Evolutionary conservation across 192 early-diverging fungal genomes (phyloP), one percentile per base, ranked within the genome.

Genomic region (Coemansia sp.): DNA sequence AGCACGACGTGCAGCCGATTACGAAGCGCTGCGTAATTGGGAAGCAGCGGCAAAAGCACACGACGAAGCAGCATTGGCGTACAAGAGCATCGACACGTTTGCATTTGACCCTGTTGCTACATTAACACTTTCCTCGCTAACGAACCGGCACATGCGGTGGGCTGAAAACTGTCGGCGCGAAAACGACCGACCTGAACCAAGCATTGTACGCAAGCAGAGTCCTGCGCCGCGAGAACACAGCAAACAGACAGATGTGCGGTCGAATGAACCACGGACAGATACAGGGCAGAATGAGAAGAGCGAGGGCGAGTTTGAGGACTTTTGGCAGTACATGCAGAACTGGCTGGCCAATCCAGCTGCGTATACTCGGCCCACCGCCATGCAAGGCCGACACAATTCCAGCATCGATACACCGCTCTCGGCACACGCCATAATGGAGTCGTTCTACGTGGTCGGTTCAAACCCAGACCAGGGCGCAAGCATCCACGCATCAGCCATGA

Each of bases 271-370:
- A 3, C 6, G 12, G 3, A 3, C 24, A 28, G 15, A 25, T 26
- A 11, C 14, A 42, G 40, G 61, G 2, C 17, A 50, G 4, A 53
- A 51, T 26, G 67, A 56, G 15, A 63, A 64, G 3, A 63, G 61
- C 11, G 77, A 80, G 4, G 55, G 40, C 37, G 79, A 72, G 52
- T 81, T 81, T 69, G 79, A 81, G 24, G 66, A 76, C 26, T 81
- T 81, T 54, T 81, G 79, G 79, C 66, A 67, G 51, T 81, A 81
- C 58, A 76, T 81, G 73, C 72, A 81, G 37, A 64, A 68, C 60
- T 81, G 79, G 79, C 64, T 81, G 36, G 69, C 79, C 0, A 62
- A 81, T 36, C 73, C 79, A 9, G 37, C 70, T 0, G 79, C 79
- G 31, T 81, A 72, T 44, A 81, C 79, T 14, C 58, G 63, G 10